Percentiles rank a stretch among this genome's conserved stretches.
phyloP scores from a whole-genome alignment of 148 eudicot species.

The Nyssa sinensis region DNA sequence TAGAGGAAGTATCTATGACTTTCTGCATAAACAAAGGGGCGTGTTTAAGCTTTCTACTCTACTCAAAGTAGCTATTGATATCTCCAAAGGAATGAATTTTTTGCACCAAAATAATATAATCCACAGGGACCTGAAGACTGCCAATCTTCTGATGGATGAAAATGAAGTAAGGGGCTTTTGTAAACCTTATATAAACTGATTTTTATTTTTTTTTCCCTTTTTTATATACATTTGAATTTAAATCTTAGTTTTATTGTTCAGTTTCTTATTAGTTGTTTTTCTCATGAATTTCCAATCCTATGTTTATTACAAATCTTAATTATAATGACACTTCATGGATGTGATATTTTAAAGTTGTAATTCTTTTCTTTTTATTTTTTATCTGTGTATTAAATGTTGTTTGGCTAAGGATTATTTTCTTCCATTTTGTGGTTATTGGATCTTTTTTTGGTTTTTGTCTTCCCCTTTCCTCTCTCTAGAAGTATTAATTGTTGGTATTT shows the following conservation, averaged over 20 bases:
- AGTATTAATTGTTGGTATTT: not conserved
- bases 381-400: not conserved
- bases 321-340: not conserved
- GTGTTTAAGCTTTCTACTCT: conserved; percentile 44
- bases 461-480: not conserved
- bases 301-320: not conserved
- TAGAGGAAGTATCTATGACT: conserved; percentile 49
- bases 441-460: not conserved
- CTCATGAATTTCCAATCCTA: not conserved
- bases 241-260: not conserved
- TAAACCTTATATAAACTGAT: not conserved
- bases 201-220: not conserved
- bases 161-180: conserved; percentile 44
- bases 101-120: conserved; percentile 63
- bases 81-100: conserved; percentile 63
- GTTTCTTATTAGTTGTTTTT: not conserved
- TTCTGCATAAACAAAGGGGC: conserved; percentile 49
- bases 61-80: conserved; percentile 59
- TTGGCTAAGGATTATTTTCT: conserved; percentile 1
- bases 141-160: conserved; percentile 71
- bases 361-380: not conserved
- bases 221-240: not conserved
- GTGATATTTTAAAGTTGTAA: not conserved
- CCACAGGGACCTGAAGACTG: conserved; percentile 75
- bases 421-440: not conserved